Base-by-base conservation (phyloP, 208 protist genomes). In the Trypanosoma platydactyli region DNA sequence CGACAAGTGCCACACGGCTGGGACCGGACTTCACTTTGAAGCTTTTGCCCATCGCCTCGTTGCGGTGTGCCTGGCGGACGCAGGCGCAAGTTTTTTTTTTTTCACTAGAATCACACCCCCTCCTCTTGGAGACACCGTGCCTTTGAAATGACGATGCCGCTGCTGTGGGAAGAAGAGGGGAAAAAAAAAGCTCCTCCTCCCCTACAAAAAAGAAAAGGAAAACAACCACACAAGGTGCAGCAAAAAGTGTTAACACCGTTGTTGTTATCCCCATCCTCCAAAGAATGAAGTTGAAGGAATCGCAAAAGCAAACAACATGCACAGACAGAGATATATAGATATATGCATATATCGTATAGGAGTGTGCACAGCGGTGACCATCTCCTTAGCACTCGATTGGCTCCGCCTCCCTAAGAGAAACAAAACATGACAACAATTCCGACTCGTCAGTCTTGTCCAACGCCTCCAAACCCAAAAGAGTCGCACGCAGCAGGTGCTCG, bases 1-100 rank as follows among this genome's bases (percentile, higher is more conserved):
- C 82, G 0, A 87, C 67, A 40, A 91, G 71, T 22, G 73, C 64
- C n/a, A 80, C 76, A 16, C 84, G 76, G 29, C 69, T 64, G 38
- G 80, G 71, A 20, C 73, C 73, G 4, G 70, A 70, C 33, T 80
- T 84, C 11, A 93, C 73, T 54, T 85, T 83, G 20, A 91, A 27
- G n/a, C 58, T 52, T 29, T 85, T 86, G 42, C 77, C 78, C 62
- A 86, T 62, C 66, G 67, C n/a, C n/a, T n/a, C n/a, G n/a, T n/a
- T 79, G 25, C 6, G 52, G 40, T 15, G 35, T 30, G 44, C 45
- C 5, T 15, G 2, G 35, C 40, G 40, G 40, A 13, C 11, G 44
- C 4, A 16, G 44, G 2, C 44, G 44, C 13, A 16, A n/a, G n/a
- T n/a, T n/a, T n/a, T n/a, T n/a, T n/a, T n/a, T n/a, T n/a, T n/a